Evolutionary conservation across 495 filamentous ascomycete genomes (phyloP).

Genomic region (Neurospora cerealis): DNA sequence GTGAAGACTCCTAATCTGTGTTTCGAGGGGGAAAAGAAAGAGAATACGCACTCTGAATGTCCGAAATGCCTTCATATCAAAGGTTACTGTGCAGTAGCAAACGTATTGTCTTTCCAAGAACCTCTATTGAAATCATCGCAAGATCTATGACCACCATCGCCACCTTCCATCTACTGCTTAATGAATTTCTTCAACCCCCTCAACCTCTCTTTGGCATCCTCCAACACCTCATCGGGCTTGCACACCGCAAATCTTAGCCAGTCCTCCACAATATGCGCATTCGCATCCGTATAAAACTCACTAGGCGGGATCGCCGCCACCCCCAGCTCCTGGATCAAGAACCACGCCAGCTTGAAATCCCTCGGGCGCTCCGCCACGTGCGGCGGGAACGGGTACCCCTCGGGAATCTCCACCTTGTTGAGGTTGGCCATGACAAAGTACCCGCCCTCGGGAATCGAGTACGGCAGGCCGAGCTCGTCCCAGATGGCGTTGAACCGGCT

Average conservation of each 20-base stretch:
- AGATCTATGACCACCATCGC: background rate
- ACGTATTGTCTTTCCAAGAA: background rate
- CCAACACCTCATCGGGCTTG: slow-evolving; percentile 85
- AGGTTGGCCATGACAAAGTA: slow-evolving; percentile 96
- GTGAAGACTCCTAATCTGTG: background rate
- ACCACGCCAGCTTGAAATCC: slow-evolving; percentile 93
- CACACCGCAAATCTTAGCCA: slow-evolving; percentile 94
- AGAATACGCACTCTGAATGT: background rate
- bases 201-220: slow-evolving; percentile 81
- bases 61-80: background rate
- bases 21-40: background rate
- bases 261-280: slow-evolving; percentile 78
- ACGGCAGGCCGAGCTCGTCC: slow-evolving; percentile 81
- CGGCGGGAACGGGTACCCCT: slow-evolving; percentile 74
- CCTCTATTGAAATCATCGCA: background rate
- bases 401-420: slow-evolving; percentile 69
- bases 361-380: slow-evolving; percentile 77
- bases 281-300: slow-evolving; percentile 84
- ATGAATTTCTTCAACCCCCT: slow-evolving; percentile 79
- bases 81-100: background rate
- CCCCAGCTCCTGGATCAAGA: slow-evolving; percentile 89
- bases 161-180: slow-evolving; percentile 5
- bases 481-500: slow-evolving; percentile 76
- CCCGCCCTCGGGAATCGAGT: slow-evolving; percentile 87
- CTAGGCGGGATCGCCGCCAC: slow-evolving; percentile 94